Evolutionary conservation across 225 moss, liverwort and hornwort species (phyloP).

Genomic region (Pseudisothecium myosuroides): DNA sequence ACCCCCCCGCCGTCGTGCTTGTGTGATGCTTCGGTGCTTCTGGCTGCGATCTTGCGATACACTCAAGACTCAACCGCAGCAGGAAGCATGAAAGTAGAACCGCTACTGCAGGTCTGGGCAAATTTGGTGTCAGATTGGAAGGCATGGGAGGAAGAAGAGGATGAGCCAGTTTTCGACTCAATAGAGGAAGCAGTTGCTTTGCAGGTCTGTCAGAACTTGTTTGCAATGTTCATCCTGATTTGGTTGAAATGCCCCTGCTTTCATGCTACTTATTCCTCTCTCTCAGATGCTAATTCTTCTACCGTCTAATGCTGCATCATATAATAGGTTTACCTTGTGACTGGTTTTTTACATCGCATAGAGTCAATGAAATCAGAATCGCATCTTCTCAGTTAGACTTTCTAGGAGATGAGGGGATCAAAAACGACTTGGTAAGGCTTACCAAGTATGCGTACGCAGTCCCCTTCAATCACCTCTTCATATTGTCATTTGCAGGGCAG

Average conservation of each 20-base stretch:
- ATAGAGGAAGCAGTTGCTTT: constrained; percentile 68
- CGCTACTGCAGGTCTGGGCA: constrained; percentile 68
- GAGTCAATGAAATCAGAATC: background rate
- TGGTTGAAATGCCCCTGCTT: background rate
- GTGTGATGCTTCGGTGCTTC: constrained; percentile 71
- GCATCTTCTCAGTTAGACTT: background rate
- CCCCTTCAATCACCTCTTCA: background rate
- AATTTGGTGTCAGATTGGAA: constrained; percentile 77
- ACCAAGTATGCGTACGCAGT: background rate
- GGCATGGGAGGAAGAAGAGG: constrained; percentile 76
- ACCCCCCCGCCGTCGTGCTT: constrained; percentile 71
- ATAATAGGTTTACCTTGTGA: background rate
- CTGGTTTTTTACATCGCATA: background rate
- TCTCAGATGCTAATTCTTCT: background rate
- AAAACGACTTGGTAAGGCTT: background rate
- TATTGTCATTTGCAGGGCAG: constrained; percentile 47
- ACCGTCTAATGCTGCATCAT: background rate
- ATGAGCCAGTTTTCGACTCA: constrained; percentile 71
- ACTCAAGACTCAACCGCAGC: constrained; percentile 55
- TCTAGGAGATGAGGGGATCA: background rate
- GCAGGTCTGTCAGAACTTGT: constrained; percentile 24
- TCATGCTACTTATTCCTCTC: background rate
- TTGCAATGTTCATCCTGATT: background rate
- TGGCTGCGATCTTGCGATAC: constrained; percentile 70
- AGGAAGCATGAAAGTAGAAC: constrained; percentile 52